These are phyloP conservation scores for Verticillium zaregamsianum DNA, from an alignment of 2,329 filamentous ascomycete genomes.

Conservation along the genomic window DNA sequence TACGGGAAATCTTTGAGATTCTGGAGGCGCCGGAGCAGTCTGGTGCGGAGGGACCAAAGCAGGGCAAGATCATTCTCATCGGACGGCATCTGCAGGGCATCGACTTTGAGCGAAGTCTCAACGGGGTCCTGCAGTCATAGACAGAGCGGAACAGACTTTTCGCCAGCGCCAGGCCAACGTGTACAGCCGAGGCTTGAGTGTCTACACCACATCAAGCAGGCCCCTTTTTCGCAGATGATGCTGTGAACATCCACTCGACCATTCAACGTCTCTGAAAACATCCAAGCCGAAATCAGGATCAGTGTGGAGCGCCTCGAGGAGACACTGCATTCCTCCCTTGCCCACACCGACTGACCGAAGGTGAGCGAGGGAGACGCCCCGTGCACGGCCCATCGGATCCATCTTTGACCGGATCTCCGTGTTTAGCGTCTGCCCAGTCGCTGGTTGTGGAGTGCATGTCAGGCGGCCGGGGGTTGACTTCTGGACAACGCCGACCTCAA, in stretches of 20 bases:
- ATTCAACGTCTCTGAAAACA: no score
- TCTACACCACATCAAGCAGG: neutral
- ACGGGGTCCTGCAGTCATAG: slow-evolving; percentile 17
- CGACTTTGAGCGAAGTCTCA: slow-evolving; percentile 45
- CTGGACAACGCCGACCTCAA: neutral
- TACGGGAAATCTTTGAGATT: slow-evolving; percentile 91
- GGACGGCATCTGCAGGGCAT: slow-evolving; percentile 50
- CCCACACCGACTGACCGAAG: neutral
- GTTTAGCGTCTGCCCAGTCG: slow-evolving; percentile 7
- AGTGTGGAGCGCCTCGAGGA: no score
- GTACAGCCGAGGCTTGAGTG: neutral
- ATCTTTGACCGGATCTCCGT: slow-evolving; percentile 14
- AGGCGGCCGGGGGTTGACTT: neutral
- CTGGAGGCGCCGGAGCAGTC: slow-evolving; percentile 52
- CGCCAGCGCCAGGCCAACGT: no score
- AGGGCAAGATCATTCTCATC: slow-evolving; percentile 62
- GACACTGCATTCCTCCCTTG: no score
- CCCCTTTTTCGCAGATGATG: neutral
- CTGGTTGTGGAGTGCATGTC: slow-evolving; percentile 4
- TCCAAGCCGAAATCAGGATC: no score
- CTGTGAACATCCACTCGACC: neutral
- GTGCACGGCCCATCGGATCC: slow-evolving; percentile 11
- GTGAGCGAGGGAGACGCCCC: neutral
- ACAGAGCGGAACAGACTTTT: neutral
- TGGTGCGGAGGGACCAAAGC: slow-evolving; percentile 18